Percentiles rank a stretch among this genome's conserved stretches.
These are phyloP conservation scores for Chamaecyparis obtusa DNA, from an alignment of 75 land plant genomes.

Conservation along the genomic window DNA sequence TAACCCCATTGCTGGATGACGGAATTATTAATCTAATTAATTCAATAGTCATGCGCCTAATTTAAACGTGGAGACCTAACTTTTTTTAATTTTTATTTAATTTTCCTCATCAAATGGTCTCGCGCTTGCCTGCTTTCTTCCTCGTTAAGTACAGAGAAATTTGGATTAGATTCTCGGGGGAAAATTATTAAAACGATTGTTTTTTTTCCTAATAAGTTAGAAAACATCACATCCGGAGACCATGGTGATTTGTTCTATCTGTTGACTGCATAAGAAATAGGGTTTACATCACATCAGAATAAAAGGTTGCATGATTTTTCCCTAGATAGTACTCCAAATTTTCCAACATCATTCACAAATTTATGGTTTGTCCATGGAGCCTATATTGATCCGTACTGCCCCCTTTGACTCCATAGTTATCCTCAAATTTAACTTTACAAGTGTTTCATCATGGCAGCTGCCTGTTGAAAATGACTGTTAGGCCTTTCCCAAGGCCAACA, in stretches of 20 bases:
- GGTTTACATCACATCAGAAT: background rate
- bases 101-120: no score
- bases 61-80: no score
- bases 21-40: no score
- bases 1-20: no score
- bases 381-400: background rate
- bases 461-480: background rate
- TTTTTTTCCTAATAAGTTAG: background rate
- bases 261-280: background rate
- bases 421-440: background rate
- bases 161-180: no score
- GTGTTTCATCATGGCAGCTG: background rate
- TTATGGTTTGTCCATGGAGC: background rate
- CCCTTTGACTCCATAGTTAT: background rate
- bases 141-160: no score
- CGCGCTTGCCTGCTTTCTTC: no score
- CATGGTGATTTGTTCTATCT: background rate
- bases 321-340: no score
- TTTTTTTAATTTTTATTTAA: no score
- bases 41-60: no score
- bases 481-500: background rate
- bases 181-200: no score
- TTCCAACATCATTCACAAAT: background rate
- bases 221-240: background rate
- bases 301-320: no score